phyloP scores from a whole-genome alignment of 208 protist species.

The Acanthamoeba lugdunensis region DNA sequence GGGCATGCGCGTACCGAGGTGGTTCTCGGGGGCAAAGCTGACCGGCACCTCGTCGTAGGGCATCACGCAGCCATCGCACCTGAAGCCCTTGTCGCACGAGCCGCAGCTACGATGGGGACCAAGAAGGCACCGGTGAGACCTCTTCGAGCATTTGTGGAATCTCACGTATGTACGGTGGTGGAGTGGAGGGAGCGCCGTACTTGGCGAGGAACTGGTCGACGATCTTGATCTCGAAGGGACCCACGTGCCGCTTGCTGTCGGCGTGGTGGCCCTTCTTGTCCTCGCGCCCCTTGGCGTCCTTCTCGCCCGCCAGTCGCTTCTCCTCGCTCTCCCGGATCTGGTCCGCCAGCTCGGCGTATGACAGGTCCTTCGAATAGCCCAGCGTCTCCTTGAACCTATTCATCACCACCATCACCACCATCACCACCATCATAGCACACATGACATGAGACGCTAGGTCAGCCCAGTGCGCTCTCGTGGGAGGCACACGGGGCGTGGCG shows the following conservation, averaged over 20 bases:
- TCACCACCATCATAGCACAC: too few relatives aligned
- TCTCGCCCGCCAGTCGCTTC: slow-evolving; percentile 17
- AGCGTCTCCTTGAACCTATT: slow-evolving; percentile 5
- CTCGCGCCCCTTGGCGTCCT: slow-evolving; percentile 12
- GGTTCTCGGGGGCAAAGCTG: background rate
- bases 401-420: too few relatives aligned
- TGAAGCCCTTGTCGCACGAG: slow-evolving; percentile 39
- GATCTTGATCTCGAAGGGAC: slow-evolving; percentile 41
- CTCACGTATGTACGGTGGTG: background rate
- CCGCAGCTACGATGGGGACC: background rate
- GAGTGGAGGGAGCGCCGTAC: background rate
- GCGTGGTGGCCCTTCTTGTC: background rate
- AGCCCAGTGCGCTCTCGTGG: too few relatives aligned
- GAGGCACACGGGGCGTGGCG: too few relatives aligned
- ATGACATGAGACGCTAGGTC: too few relatives aligned
- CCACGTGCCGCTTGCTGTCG: background rate
- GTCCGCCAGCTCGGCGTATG: slow-evolving; percentile 22
- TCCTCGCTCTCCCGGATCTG: slow-evolving; percentile 50
- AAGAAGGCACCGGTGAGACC: too few relatives aligned
- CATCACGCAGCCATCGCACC: slow-evolving; percentile 49
- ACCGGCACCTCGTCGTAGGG: slow-evolving; percentile 12
- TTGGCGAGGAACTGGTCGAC: slow-evolving; percentile 42
- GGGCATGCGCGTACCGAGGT: background rate
- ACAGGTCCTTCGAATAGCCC: slow-evolving; percentile 20
- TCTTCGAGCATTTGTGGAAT: background rate